Base-by-base conservation (phyloP, 2,329 filamentous ascomycete species). In the Aureobasidium subglaciale region DNA sequence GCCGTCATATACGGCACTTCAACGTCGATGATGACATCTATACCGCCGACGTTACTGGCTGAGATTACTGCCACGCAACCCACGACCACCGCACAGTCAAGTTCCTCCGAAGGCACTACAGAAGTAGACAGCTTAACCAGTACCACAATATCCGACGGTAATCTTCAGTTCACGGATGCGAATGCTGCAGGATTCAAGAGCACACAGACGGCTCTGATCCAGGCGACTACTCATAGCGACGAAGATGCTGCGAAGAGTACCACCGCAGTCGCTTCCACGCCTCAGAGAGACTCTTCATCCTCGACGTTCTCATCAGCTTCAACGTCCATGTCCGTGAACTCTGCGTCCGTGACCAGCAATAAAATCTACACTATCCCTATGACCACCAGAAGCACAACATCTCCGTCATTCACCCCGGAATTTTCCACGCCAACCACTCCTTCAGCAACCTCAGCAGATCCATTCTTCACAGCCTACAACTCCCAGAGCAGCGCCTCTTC, bases 1-100 rank as follows among this genome's bases (percentile, higher is more conserved):
- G 27, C 18, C 6, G 49, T 42, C 0, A 53, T 53, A 25, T 42
- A 25, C 29, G 49, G 37, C 37, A 32, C 49, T 18, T 53, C 49
- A 11, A 53, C 49, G 4, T 53, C 49, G 42, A 53, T 24, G 25
- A 42, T 53, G 37, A 53, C 37, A 5, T 53, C 37, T 6, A 18
- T 42, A 2, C 37, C 49, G 15, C 11, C 35, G 3, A n/a, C 34
- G 15, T 18, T 40, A 16, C 25, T 40, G 1, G 22, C 34, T 1
- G 13, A 5, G 3, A 10, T 40, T 22, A 18, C 18, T 8, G 22
- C 48, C 3, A 30, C 48, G 7, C 34, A 52, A 29, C 11, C n/a
- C 3, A 10, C 16, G 10, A 6, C 34, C 1, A 16, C 24, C 4
- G n/a, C 46, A 22, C 2, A 5, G 7, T 16, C 45, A n/a, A 37